Conservation (phyloP, 164 flowering plant species). For the Aristolochia fimbriata region DNA sequence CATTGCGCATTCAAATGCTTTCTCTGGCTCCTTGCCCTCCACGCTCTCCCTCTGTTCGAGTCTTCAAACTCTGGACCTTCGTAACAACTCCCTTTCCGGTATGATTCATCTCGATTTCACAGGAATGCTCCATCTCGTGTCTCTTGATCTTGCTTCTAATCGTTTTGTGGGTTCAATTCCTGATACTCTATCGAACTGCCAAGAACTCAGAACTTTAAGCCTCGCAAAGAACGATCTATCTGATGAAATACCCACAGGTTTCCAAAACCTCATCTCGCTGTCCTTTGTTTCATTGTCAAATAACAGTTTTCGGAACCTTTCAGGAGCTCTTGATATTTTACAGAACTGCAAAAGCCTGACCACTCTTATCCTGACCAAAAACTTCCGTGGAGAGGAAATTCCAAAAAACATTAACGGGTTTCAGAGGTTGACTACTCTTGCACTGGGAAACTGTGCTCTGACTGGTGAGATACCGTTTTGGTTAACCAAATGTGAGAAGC, state of each 20-base stretch:
- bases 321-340: constrained; percentile 37
- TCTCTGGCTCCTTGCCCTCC: constrained; percentile 36
- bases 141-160: constrained; percentile 76
- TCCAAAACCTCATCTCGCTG: constrained; percentile 39
- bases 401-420: constrained; percentile 36
- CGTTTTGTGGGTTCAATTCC: constrained; percentile 48
- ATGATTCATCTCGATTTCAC: constrained; percentile 38
- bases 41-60: constrained; percentile 40
- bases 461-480: constrained; percentile 57
- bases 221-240: constrained; percentile 46
- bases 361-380: constrained; percentile 55
- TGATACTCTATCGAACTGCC: constrained; percentile 38
- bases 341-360: constrained; percentile 57
- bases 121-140: constrained; percentile 32
- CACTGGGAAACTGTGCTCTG: constrained; percentile 55
- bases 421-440: constrained; percentile 38
- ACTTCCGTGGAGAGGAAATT: constrained; percentile 60
- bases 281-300: constrained; percentile 58
- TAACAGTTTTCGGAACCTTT: constrained; percentile 44
- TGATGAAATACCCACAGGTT: constrained; percentile 46
- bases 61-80: constrained; percentile 30
- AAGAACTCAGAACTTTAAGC: constrained; percentile 37
- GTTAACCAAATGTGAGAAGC: constrained; percentile 37
- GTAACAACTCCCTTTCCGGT: constrained; percentile 60
- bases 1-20: constrained; percentile 34